Conservation (phyloP, 2,329 filamentous ascomycete genomes). For the Aspergillus uvarum region DNA sequence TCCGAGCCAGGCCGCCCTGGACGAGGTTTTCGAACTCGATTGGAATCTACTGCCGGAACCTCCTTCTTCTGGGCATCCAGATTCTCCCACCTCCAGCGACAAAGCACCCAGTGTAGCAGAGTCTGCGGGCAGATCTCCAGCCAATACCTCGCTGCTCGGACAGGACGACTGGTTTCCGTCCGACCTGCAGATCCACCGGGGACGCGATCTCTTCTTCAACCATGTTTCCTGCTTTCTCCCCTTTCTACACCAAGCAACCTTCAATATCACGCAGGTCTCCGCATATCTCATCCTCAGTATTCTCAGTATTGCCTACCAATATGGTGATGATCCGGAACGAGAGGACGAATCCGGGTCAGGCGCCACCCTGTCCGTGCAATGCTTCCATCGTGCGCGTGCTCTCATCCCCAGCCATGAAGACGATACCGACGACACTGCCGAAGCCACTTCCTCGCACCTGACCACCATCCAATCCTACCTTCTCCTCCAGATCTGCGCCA, state of each 20-base stretch:
- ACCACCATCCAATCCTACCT: conserved; percentile 41
- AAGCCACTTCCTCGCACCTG: conserved; percentile 20
- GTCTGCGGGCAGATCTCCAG: conserved; percentile 5
- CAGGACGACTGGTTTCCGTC: conserved; percentile 35
- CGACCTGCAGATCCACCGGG: conserved; percentile 29
- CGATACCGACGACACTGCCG: conserved; percentile 13
- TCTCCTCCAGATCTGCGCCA: conserved; percentile 44
- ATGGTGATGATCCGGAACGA: conserved; percentile 40
- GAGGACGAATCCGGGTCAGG: conserved; percentile 27
- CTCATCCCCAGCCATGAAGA: conserved; percentile 25
- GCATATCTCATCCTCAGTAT: conserved; percentile 36
- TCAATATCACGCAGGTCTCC: conserved; percentile 28
- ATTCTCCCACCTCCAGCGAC: background rate
- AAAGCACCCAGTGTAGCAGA: background rate
- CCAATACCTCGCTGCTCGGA: background rate
- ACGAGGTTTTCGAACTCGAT: no score
- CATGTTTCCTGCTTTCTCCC: conserved; percentile 38
- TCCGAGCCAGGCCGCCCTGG: no score
- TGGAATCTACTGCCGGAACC: no score
- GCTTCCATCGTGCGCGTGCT: conserved; percentile 35
- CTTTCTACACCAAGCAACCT: conserved; percentile 23
- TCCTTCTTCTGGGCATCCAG: no score
- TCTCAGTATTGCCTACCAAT: conserved; percentile 41
- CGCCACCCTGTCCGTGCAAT: conserved; percentile 31
- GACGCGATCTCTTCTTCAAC: conserved; percentile 38